Percentiles rank a stretch among this genome's conserved stretches.
These are phyloP conservation scores for Penicillium parvum DNA, from an alignment of 495 filamentous ascomycete species.

Conservation along the genomic window DNA sequence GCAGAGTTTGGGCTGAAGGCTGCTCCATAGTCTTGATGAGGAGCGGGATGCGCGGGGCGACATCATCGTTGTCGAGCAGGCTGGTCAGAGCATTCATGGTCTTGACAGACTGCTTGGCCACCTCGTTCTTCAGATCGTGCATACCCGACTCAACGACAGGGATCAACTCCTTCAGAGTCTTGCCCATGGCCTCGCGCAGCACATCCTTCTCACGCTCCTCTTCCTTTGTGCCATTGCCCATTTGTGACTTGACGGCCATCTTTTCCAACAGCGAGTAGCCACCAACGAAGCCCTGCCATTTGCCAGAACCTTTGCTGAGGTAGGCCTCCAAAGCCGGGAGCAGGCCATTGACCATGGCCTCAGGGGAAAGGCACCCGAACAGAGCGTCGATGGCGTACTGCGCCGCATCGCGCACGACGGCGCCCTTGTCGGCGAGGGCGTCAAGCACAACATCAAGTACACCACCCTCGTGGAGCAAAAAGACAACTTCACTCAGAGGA, in stretches of 20 bases:
- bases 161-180: conserved; percentile 83
- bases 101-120: conserved; percentile 80
- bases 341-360: conserved; percentile 75
- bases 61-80: conserved; percentile 94
- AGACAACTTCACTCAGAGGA: conserved; percentile 71
- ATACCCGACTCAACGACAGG: conserved; percentile 89
- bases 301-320: conserved; percentile 72
- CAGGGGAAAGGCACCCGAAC: conserved; percentile 70
- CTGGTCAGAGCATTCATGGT: conserved; percentile 89
- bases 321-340: conserved; percentile 70
- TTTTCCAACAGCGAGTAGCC: conserved; percentile 76
- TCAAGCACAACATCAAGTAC: conserved; percentile 73
- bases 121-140: conserved; percentile 92
- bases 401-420: conserved; percentile 82
- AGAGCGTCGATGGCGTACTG: conserved; percentile 92
- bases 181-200: conserved; percentile 86
- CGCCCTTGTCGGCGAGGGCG: conserved; percentile 82
- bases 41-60: conserved; percentile 85
- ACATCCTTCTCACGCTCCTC: conserved; percentile 82
- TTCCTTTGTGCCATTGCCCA: conserved; percentile 71
- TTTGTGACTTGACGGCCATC: conserved; percentile 90
- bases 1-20: conserved; percentile 79
- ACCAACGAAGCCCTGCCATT: conserved; percentile 93
- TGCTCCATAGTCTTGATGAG: conserved; percentile 94
- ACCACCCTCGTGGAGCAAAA: conserved; percentile 74